Percentiles rank a stretch among this genome's conserved stretches.
Evolutionary conservation across 2,329 filamentous ascomycete genomes (phyloP).

Genomic region (Apiospora sp.): DNA sequence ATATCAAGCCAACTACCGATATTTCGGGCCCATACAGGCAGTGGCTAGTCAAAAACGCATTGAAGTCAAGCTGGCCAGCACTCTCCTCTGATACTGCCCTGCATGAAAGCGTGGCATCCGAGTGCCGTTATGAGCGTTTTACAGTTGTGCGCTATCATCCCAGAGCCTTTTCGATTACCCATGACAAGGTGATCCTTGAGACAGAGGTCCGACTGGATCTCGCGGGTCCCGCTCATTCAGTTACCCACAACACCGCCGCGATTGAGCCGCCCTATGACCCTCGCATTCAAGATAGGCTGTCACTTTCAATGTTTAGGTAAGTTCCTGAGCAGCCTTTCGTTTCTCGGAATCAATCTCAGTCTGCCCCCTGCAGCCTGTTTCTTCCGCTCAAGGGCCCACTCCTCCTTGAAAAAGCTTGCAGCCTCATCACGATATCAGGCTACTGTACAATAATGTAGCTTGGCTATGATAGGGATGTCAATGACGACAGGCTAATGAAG

Average conservation of each 20-base stretch:
- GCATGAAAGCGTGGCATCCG: neutral
- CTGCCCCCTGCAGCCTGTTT: constrained; percentile 16
- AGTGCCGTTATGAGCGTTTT: constrained; percentile 20
- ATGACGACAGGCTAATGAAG: neutral
- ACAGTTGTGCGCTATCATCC: constrained; percentile 2
- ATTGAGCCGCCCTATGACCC: constrained; percentile 17
- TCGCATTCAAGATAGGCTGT: constrained; percentile 15
- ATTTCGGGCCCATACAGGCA: neutral
- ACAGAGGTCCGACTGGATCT: constrained; percentile 18
- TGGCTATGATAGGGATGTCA: constrained; percentile 1
- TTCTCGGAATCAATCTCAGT: neutral
- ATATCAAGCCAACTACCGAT: neutral
- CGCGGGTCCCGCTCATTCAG: constrained; percentile 4
- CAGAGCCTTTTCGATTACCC: neutral
- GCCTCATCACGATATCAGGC: constrained; percentile 12
- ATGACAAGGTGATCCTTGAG: constrained; percentile 8
- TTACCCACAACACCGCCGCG: constrained; percentile 13
- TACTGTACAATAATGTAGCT: neutral
- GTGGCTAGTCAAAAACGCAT: neutral
- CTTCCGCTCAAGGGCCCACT: constrained; percentile 14
- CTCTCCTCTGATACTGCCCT: neutral
- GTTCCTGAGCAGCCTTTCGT: neutral
- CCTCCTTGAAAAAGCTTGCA: constrained; percentile 15
- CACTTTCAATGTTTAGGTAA: constrained; percentile 8
- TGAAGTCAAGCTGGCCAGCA: neutral